Percentiles rank a stretch among this genome's conserved stretches.
Conservation (phyloP, 2,329 filamentous ascomycete species). For the Hymenoscyphus scutula region DNA sequence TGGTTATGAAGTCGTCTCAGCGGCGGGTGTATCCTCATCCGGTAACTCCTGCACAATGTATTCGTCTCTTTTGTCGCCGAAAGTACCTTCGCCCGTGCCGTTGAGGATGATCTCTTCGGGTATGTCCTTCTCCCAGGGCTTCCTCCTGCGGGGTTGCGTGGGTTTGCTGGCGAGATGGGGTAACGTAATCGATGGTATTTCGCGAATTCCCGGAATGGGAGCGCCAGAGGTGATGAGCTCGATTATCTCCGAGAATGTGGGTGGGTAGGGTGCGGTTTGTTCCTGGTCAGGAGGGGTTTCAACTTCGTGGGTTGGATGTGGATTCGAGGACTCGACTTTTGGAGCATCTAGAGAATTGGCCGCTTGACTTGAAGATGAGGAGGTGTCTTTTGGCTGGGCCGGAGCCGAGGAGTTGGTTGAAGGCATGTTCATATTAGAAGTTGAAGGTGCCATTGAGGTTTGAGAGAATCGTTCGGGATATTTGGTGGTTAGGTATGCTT, state of each 20-base stretch:
- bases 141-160: slow-evolving; percentile 43
- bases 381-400: background rate
- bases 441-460: slow-evolving; percentile 9
- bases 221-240: slow-evolving; percentile 79
- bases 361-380: background rate
- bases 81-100: slow-evolving; percentile 37
- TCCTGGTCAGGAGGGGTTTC: slow-evolving; percentile 10
- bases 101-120: slow-evolving; percentile 26
- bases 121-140: slow-evolving; percentile 75
- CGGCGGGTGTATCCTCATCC: slow-evolving; percentile 15
- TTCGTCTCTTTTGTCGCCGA: slow-evolving; percentile 32
- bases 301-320: slow-evolving; percentile 3
- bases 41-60: slow-evolving; percentile 32
- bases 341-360: background rate
- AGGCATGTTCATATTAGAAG: background rate
- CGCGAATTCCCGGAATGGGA: slow-evolving; percentile 80
- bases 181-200: slow-evolving; percentile 79
- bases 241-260: slow-evolving; percentile 80
- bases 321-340: background rate
- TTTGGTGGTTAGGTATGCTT: slow-evolving; percentile 50
- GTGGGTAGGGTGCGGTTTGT: slow-evolving; percentile 65
- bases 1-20: background rate
- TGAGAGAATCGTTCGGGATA: slow-evolving; percentile 6
- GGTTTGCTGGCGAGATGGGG: slow-evolving; percentile 54
- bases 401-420: slow-evolving; percentile 9